Conservation (phyloP, 1,139 yeast species). For the Debaryomycetaceae sp. region DNA sequence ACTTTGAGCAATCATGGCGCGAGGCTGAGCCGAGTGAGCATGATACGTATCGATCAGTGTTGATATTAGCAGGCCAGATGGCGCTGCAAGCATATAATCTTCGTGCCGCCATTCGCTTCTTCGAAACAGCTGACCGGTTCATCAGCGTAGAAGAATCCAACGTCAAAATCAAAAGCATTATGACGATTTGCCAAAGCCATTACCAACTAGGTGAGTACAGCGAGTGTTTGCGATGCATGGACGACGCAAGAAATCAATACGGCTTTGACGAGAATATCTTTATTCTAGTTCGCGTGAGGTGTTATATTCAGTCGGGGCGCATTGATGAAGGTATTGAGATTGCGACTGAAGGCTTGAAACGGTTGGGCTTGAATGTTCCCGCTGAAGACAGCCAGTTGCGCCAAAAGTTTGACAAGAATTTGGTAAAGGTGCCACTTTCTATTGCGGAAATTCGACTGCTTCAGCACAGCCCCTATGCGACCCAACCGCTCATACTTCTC, state of each 20-base stretch:
- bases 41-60: conserved; percentile 18
- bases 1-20: conserved; percentile 18
- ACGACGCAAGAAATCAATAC: conserved; percentile 11
- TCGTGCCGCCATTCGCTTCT: conserved; percentile 19
- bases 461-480: conserved; percentile 12
- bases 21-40: conserved; percentile 16
- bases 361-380: conserved; percentile 19
- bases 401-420: conserved; percentile 12
- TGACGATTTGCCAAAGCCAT: conserved; percentile 25
- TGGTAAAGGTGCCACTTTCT: conserved; percentile 28
- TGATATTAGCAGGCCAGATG: conserved; percentile 26
- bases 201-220: conserved; percentile 17
- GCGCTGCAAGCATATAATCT: conserved; percentile 26
- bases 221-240: conserved; percentile 18
- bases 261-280: conserved; percentile 21
- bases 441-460: conserved; percentile 31
- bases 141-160: conserved; percentile 10
- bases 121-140: conserved; percentile 18
- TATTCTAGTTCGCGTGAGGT: conserved; percentile 27
- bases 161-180: conserved; percentile 13
- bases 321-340: conserved; percentile 25
- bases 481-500: conserved; percentile 18
- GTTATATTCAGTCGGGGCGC: conserved; percentile 23
- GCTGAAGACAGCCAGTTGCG: conserved; percentile 13
- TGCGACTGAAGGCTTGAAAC: conserved; percentile 22